Conservation (phyloP, 225 moss, liverwort and hornwort species). For the Pleurozium schreberi region DNA sequence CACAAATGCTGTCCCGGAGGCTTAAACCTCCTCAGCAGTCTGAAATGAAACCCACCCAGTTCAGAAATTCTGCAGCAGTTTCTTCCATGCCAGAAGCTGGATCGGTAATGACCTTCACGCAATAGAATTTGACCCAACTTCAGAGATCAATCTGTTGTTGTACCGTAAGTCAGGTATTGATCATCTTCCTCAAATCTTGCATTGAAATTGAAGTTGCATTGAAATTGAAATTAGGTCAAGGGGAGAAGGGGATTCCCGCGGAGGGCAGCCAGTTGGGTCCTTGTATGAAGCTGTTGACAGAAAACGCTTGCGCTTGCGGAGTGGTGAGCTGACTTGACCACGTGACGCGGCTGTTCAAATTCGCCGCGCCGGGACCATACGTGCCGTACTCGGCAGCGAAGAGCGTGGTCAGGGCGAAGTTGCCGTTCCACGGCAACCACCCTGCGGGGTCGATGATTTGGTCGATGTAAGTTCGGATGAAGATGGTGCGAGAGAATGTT, state of each 20-base stretch:
- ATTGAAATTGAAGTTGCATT: neutral
- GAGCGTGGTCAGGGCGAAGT: slow-evolving; percentile 38
- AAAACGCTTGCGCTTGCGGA: slow-evolving; percentile 41
- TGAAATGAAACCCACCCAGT: neutral
- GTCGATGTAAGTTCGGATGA: slow-evolving; percentile 40
- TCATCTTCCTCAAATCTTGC: neutral
- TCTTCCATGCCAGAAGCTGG: neutral
- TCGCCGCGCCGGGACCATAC: slow-evolving; percentile 46
- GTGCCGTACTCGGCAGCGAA: slow-evolving; percentile 42
- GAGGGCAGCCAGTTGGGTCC: slow-evolving; percentile 31
- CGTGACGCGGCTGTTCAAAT: slow-evolving; percentile 29
- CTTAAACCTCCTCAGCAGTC: neutral
- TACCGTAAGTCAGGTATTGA: too few relatives aligned
- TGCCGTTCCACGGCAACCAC: slow-evolving; percentile 44
- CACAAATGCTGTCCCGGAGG: neutral
- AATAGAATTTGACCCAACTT: neutral
- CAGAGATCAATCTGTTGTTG: neutral
- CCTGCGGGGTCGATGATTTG: slow-evolving; percentile 49
- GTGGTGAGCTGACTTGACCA: slow-evolving; percentile 40
- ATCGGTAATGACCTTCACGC: neutral
- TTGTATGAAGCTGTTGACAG: slow-evolving; percentile 42
- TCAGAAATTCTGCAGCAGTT: neutral
- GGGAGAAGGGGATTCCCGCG: slow-evolving; percentile 31
- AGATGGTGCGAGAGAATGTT: slow-evolving; percentile 36
- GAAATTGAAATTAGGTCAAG: neutral